Evolutionary conservation across 2,329 filamentous ascomycete species (phyloP), one percentile per base, ranked within the genome.

Genomic region (Beauveria asiatica): DNA sequence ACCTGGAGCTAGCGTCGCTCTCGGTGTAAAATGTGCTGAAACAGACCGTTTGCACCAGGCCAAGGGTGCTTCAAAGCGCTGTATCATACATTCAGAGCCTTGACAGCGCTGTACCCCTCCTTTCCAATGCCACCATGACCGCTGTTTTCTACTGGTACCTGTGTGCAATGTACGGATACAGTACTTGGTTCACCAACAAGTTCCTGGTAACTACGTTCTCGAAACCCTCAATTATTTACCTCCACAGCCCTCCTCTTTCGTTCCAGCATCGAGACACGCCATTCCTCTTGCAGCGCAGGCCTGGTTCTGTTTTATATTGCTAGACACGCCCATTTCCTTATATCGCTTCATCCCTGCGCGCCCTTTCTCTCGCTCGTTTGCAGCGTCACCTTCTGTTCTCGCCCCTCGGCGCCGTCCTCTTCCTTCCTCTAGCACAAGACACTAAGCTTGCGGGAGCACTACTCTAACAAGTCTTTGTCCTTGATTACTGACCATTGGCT

Each of bases 191-290:
- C 33, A 37, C 33, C 33, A 33, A 37, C 33, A 37, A 37, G 33
- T 37, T 37, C 33, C 33, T 37, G 33, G 33, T 16, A 16, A 37
- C 16, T 37, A 37, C 33, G 33, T 11, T 11, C 44, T 46, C 19
- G 3, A 46, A 39, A 19, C 13, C 25, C 19, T 27, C 49, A 16
- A n/a, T n/a, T 41, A 9, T 17, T 25, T 30, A 37, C 53, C 48
- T 64, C 65, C 63, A 63, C 64, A 53, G 30, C 53, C 45, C 48
- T 62, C 60, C 60, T 61, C 60, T 63, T 65, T 67, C 71, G 71
- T 74, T 74, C 73, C 72, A 71, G 67, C 66, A 65, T 73, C 71
- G 67, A 75, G 73, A 75, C 73, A 74, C 61, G 58, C 68, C 67
- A 72, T 70, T 69, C 71, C 70, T 64, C 63, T 67, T 69, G 62